A percentile compares a stretch with the other conserved stretches of the same genome.
Conservation (phyloP, 1,284 basidiomycete genomes). For the Cryptococcus sp. region DNA sequence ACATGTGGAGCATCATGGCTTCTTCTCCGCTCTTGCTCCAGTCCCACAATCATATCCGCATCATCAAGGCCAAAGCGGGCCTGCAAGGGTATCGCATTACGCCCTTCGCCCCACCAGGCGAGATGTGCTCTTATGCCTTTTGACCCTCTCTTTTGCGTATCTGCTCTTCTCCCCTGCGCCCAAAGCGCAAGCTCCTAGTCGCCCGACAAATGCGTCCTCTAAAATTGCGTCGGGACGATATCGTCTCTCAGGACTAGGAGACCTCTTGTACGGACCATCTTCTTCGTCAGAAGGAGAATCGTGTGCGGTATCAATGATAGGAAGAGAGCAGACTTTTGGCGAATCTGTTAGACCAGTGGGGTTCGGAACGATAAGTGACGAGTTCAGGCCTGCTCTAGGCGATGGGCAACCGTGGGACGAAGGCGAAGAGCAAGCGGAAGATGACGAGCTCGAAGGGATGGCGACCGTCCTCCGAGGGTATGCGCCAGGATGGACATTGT, state of each 20-base stretch:
- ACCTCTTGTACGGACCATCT: neutral
- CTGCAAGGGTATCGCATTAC: conserved; percentile 4
- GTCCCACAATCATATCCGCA: neutral
- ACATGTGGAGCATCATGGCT: conserved; percentile 19
- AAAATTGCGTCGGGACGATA: neutral
- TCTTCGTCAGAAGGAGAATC: neutral
- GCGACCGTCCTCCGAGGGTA: conserved; percentile 40
- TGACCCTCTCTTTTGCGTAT: conserved; percentile 46
- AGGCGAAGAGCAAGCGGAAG: conserved; percentile 29
- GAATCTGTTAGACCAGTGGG: conserved; percentile 26
- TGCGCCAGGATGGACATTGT: conserved; percentile 50
- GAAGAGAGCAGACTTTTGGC: conserved; percentile 20
- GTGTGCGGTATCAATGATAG: conserved; percentile 6
- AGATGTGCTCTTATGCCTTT: conserved; percentile 44
- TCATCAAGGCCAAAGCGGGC: neutral
- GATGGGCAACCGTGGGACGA: conserved; percentile 16
- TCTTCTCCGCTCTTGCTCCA: conserved; percentile 17
- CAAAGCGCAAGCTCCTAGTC: neutral
- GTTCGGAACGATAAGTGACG: conserved; percentile 1
- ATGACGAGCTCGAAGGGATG: conserved; percentile 30
- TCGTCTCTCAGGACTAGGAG: neutral
- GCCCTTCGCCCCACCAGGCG: conserved; percentile 42
- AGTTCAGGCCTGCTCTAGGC: conserved; percentile 1
- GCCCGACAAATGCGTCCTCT: neutral
- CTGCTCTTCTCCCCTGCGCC: conserved; percentile 31